Conservation (phyloP, 306 rosid genomes). For the Sphenostylis stenocarpa region DNA sequence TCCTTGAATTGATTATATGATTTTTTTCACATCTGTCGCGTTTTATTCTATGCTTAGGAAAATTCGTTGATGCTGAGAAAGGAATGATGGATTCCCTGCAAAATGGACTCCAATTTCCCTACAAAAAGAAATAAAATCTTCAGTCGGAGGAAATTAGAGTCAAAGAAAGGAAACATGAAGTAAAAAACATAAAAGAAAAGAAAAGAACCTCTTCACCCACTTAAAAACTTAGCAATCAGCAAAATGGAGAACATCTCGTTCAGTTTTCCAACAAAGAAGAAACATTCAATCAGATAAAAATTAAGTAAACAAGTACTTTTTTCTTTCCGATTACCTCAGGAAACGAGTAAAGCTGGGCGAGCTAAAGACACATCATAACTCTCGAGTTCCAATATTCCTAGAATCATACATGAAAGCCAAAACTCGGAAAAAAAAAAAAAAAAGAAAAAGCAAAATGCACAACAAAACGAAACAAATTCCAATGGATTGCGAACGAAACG, state of each 20-base stretch:
- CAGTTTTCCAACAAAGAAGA: constrained; percentile 14
- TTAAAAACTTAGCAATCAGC: background rate
- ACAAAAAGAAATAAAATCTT: constrained; percentile 31
- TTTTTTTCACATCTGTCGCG: background rate
- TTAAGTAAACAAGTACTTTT: background rate
- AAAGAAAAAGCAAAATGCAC: background rate
- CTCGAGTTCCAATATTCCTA: background rate
- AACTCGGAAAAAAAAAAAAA: background rate
- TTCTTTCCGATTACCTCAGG: background rate
- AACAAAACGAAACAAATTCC: background rate
- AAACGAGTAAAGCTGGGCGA: background rate
- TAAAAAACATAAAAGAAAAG: background rate
- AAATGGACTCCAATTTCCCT: constrained; percentile 36
- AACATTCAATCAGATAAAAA: constrained; percentile 1
- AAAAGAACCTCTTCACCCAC: background rate
- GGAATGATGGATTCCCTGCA: constrained; percentile 11
- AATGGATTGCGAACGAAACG: background rate
- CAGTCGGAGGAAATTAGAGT: constrained; percentile 27
- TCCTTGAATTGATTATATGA: constrained; percentile 28
- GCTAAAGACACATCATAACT: background rate
- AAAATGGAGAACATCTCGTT: background rate
- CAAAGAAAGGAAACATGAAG: background rate
- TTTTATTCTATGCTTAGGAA: constrained; percentile 6
- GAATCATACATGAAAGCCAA: background rate
- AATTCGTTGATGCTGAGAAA: background rate